Evolutionary conservation across 148 eudicot species (phyloP), one percentile per base, ranked within the genome.

Genomic region (Fagopyrum tataricum): DNA sequence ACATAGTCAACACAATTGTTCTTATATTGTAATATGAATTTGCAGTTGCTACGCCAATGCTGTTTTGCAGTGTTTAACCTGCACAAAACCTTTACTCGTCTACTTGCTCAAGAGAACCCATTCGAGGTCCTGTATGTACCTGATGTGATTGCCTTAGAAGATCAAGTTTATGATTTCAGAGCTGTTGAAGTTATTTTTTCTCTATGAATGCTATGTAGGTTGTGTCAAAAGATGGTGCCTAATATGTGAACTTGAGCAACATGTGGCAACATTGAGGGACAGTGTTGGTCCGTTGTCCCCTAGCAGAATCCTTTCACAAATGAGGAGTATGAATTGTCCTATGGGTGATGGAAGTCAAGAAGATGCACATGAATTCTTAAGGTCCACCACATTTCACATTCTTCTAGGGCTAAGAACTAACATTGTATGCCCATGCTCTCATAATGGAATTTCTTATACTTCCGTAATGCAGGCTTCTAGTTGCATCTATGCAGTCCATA

Each of bases 21-120:
- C 14, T 69, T 42, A 23, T 6, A 13, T 23, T 58, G 15, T 48
- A 44, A 70, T 78, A 78, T 73, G 68, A 67, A 76, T 71, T 72
- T 85, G 92, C 98, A 93, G 98, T 72, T 93, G 98, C 79, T 93
- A 93, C 79, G 97, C 97, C 70, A 93, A 93, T 88, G 98, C 98
- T 68, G 98, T 91, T 49, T 78, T 93, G 87, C 98, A 93, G 85
- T 93, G 98, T 75, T 77, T 93, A 84, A 84, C 87, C 40, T 93
- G 83, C 88, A 93, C 98, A 79, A 93, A 89, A 85, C 98, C 98
- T 80, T 84, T 93, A 76, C 81, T 84, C 52, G 78, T 80, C 71
- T 93, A 86, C 81, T 84, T 91, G 76, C 91, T 91, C 67, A 85
- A 82, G 75, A 79, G 84, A 86, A 84, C 88, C 56, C 98, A 93